Conservation (phyloP, 2,329 filamentous ascomycete species). For the Coniochaeta prunicola region DNA sequence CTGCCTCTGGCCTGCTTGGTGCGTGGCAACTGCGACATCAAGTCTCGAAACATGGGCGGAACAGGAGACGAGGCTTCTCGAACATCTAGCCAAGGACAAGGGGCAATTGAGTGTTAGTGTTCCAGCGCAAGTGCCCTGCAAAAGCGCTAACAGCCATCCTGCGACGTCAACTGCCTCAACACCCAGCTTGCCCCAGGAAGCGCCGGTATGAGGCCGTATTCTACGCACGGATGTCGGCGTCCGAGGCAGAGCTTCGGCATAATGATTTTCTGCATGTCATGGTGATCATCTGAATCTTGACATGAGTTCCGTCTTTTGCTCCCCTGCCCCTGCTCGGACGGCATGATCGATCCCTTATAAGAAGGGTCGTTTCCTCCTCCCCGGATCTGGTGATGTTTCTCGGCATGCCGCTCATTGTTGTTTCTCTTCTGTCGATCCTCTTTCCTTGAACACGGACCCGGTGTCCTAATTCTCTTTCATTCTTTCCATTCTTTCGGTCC, state of each 20-base stretch:
- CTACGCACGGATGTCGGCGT: neutral
- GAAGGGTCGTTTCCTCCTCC: neutral
- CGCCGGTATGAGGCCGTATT: neutral
- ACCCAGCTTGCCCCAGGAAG: neutral
- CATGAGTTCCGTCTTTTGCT: neutral
- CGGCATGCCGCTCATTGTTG: neutral
- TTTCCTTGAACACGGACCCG: neutral
- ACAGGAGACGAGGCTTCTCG: neutral
- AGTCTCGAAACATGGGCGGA: neutral
- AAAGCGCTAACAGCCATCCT: neutral
- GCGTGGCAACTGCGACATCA: neutral
- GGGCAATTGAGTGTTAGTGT: neutral
- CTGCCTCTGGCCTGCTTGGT: neutral
- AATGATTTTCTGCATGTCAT: constrained; percentile 1
- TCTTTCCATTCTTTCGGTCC: neutral
- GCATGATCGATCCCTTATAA: neutral
- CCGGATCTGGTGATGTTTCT: neutral
- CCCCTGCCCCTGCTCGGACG: neutral
- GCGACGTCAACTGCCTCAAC: constrained; percentile 1
- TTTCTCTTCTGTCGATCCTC: neutral
- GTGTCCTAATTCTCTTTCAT: constrained; percentile 1
- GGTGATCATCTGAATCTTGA: constrained; percentile 1
- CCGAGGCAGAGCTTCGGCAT: neutral
- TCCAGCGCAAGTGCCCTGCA: neutral
- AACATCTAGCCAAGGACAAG: neutral